These are phyloP conservation scores for Croton setiger DNA, from an alignment of 441 rosid species.

Conservation along the genomic window DNA sequence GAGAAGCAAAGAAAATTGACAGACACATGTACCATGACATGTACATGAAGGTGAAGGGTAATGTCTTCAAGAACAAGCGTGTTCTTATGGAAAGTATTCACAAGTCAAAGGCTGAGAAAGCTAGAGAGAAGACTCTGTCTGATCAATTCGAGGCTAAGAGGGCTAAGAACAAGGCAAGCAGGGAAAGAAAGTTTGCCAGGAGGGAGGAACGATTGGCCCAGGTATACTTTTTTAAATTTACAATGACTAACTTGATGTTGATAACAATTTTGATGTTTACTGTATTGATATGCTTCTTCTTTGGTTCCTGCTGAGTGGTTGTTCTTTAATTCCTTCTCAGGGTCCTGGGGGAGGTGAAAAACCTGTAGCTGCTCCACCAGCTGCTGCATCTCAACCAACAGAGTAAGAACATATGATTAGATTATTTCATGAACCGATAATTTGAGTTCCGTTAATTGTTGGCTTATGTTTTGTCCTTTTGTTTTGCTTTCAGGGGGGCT, in stretches of 20 bases:
- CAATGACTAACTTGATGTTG: too few relatives aligned
- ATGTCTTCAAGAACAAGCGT: slow-evolving; percentile 80
- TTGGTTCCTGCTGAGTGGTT: too few relatives aligned
- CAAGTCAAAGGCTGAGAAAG: slow-evolving; percentile 80
- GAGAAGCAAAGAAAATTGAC: slow-evolving; percentile 76
- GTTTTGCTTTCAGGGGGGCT: slow-evolving; percentile 34
- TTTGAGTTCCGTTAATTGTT: neutral
- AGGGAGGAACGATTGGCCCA: slow-evolving; percentile 61
- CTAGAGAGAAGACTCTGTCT: slow-evolving; percentile 74
- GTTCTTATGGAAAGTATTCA: slow-evolving; percentile 85
- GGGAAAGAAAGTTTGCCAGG: slow-evolving; percentile 72
- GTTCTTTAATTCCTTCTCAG: slow-evolving; percentile 32
- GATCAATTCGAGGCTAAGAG: slow-evolving; percentile 88
- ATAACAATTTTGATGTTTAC: too few relatives aligned
- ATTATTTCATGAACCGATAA: neutral
- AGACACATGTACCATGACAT: slow-evolving; percentile 84
- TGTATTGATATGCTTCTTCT: too few relatives aligned
- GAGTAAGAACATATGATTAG: slow-evolving; percentile 37
- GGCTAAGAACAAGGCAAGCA: slow-evolving; percentile 85
- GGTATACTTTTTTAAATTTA: slow-evolving; percentile 20
- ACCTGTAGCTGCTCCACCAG: slow-evolving; percentile 40
- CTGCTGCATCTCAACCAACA: slow-evolving; percentile 31
- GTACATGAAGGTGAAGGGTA: slow-evolving; percentile 90
- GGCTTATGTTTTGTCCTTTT: neutral
- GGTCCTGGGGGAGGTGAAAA: slow-evolving; percentile 61